A percentile compares a stretch with the other conserved stretches of the same genome.
Evolutionary conservation across 1,139 yeast genomes (phyloP).

Genomic region (Saccharomyces pastorianus): DNA sequence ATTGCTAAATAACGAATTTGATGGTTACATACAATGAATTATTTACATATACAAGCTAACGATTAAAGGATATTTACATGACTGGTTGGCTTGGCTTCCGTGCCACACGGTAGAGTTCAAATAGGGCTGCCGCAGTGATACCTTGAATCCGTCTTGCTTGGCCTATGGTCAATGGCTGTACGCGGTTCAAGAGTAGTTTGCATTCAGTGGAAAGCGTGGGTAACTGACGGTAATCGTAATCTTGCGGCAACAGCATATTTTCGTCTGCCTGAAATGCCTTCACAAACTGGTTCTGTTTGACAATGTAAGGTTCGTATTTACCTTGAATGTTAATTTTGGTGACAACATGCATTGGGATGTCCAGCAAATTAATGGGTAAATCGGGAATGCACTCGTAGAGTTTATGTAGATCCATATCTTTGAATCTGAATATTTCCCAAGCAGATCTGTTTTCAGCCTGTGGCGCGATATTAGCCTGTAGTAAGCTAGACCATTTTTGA

Average conservation of each 20-base stretch:
- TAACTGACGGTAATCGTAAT: slow-evolving; percentile 51
- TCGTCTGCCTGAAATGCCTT: slow-evolving; percentile 82
- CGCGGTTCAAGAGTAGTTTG: slow-evolving; percentile 55
- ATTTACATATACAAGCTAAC: not conserved
- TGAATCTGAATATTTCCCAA: slow-evolving; percentile 45
- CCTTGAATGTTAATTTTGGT: slow-evolving; percentile 70
- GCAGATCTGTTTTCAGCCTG: slow-evolving; percentile 47
- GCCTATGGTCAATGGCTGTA: slow-evolving; percentile 84
- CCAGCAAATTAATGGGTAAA: slow-evolving; percentile 20
- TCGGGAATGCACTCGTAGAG: slow-evolving; percentile 32
- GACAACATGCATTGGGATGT: slow-evolving; percentile 45
- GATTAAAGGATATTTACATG: slow-evolving; percentile 1
- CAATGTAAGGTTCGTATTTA: slow-evolving; percentile 72
- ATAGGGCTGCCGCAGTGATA: slow-evolving; percentile 78
- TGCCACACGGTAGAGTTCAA: slow-evolving; percentile 47
- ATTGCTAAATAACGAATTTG: not conserved
- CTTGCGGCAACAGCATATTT: slow-evolving; percentile 52
- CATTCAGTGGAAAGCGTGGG: slow-evolving; percentile 65
- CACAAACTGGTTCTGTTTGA: slow-evolving; percentile 61
- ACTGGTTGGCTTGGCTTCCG: slow-evolving; percentile 10
- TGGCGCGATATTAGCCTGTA: slow-evolving; percentile 34
- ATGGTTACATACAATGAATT: not conserved
- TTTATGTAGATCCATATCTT: slow-evolving; percentile 33
- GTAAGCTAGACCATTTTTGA: slow-evolving; percentile 47
- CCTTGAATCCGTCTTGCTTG: slow-evolving; percentile 94